Evolutionary conservation across 2,329 filamentous ascomycete genomes (phyloP).

Genomic region (Botrytis deweyae): DNA sequence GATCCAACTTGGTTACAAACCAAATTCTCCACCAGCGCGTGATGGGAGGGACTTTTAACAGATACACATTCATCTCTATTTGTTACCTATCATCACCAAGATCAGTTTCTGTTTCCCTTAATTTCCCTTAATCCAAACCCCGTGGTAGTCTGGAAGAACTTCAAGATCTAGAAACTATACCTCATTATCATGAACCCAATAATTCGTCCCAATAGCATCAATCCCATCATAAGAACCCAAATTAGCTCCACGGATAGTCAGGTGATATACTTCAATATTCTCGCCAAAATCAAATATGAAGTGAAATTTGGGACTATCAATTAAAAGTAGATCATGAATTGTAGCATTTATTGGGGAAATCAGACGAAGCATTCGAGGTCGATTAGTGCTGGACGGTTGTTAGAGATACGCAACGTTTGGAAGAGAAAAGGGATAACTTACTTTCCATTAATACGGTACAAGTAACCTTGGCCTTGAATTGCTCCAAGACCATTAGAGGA

Average conservation of each 20-base stretch:
- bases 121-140: too few species aligned
- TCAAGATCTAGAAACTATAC: constrained; percentile 2
- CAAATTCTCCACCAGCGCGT: constrained; percentile 41
- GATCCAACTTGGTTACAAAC: constrained; percentile 42
- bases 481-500: constrained; percentile 52
- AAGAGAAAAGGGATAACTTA: neutral
- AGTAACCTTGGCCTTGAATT: constrained; percentile 53
- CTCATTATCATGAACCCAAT: constrained; percentile 42
- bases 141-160: neutral
- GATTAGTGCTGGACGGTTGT: constrained; percentile 39
- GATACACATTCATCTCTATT: constrained; percentile 44
- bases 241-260: constrained; percentile 42
- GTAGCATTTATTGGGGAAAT: constrained; percentile 29
- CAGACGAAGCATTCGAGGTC: constrained; percentile 31
- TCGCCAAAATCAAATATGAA: constrained; percentile 41
- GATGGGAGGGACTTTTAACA: constrained; percentile 42
- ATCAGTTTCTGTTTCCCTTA: neutral
- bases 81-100: constrained; percentile 26
- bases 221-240: constrained; percentile 43
- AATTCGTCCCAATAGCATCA: constrained; percentile 41
- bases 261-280: constrained; percentile 43
- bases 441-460: constrained; percentile 39
- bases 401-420: constrained; percentile 38
- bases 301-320: constrained; percentile 41
- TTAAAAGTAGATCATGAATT: constrained; percentile 32